Base-by-base conservation (phyloP, 2,329 filamentous ascomycete genomes). In the Pseudogymnoascus sp. region DNA sequence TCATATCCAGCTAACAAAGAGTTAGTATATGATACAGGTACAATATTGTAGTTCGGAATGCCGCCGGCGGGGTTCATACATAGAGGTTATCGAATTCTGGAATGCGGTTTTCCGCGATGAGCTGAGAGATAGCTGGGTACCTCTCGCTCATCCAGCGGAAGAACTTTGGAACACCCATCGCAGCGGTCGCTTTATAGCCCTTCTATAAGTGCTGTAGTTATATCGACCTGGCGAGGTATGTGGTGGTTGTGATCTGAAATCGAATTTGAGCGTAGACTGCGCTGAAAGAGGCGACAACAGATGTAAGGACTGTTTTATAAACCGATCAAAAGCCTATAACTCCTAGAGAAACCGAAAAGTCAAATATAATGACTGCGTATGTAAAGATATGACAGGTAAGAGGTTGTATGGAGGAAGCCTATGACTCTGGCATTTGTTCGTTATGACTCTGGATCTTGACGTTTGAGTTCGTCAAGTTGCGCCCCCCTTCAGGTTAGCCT, bases 21-120 rank as follows among this genome's bases (percentile, higher is more conserved):
- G 37, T 62, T 28, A 62, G 59, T 12, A 38, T 5, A 28, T 22
- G 34, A 6, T 25, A 35, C 38, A 38, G n/a, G 16, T 6, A 63
- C 16, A 34, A 8, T 20, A 38, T 25, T 58, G 2, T 32, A 50
- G 43, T 50, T n/a, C 14, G 32, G 32, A 32, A 9, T 14, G 28
- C 41, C 66, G 47, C 16, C 47, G 37, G 62, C 61, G 68, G 62
- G 61, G 61, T 43, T 70, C 81, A 71, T 73, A 88, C 85, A 76
- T 99, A 99, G 64, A 99, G 85, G 76, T 90, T 94, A 76, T 99
- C 94, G 77, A 99, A 99, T 76, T 99, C 95, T 66, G 94, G 94
- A 75, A 99, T 99, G 70, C 94, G 89, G 76, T 97, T 99, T 79
- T 99, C 94, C 60, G 93, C 91, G 72, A 99, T 99, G 70, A 99